Evolutionary conservation across 1,284 basidiomycete species (phyloP).

Genomic region (Volvariella volvacea): DNA sequence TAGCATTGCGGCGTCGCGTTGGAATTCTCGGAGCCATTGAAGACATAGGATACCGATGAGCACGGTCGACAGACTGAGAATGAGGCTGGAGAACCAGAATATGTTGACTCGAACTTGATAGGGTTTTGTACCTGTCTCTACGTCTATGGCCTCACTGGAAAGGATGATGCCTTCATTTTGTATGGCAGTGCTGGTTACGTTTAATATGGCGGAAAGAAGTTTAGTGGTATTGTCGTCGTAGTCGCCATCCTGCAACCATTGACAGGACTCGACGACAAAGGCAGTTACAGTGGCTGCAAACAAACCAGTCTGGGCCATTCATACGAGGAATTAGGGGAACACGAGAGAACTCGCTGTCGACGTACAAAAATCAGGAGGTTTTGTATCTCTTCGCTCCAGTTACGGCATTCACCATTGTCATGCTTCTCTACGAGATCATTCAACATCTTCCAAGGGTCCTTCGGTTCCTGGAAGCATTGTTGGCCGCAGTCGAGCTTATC

Average conservation of each 20-base stretch:
- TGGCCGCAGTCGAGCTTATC: too few species aligned
- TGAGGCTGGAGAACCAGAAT: constrained; percentile 3
- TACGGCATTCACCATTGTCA: neutral
- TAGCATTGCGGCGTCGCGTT: neutral
- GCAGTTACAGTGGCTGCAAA: constrained; percentile 1
- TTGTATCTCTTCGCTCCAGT: neutral
- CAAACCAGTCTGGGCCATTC: neutral
- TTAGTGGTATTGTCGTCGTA: neutral
- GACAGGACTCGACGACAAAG: neutral
- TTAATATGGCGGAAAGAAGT: neutral
- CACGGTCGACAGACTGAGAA: constrained; percentile 2
- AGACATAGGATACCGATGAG: constrained; percentile 2
- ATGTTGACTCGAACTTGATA: constrained; percentile 1
- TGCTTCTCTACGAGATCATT: neutral
- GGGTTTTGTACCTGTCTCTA: too few species aligned
- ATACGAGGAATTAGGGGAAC: too few species aligned
- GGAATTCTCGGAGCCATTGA: constrained; percentile 4
- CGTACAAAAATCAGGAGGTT: constrained; percentile 1
- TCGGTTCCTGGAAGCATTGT: too few species aligned
- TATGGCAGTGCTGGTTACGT: too few species aligned
- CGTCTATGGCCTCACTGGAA: too few species aligned
- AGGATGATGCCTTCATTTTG: too few species aligned
- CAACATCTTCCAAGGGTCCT: neutral
- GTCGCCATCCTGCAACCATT: constrained; percentile 1
- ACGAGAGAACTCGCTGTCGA: too few species aligned